Conservation (phyloP, 2,329 filamentous ascomycete genomes). For the Samsoniella hepiali region DNA sequence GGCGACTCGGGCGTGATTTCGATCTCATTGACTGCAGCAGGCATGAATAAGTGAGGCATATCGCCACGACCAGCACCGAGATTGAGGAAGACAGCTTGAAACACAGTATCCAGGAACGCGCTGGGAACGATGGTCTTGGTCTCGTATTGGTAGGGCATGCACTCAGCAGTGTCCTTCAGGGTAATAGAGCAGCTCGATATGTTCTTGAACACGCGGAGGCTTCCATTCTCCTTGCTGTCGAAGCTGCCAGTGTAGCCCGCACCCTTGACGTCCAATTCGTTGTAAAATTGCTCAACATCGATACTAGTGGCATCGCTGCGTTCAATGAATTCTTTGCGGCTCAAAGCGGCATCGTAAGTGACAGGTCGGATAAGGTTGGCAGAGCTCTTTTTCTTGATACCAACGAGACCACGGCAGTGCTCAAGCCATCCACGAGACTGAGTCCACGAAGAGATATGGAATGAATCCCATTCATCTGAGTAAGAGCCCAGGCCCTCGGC, state of each 20-base stretch:
- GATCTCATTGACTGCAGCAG: conserved; percentile 31
- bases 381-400: conserved; percentile 29
- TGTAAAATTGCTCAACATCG: conserved; percentile 25
- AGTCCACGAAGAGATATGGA: conserved; percentile 53
- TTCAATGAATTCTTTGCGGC: conserved; percentile 19
- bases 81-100: conserved; percentile 40
- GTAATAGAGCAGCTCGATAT: conserved; percentile 29
- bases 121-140: conserved; percentile 44
- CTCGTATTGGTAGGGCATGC: conserved; percentile 46
- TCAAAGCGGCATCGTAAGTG: conserved; percentile 14
- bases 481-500: conserved; percentile 29
- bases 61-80: conserved; percentile 32
- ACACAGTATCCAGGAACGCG: conserved; percentile 43
- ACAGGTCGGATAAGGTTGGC: conserved; percentile 25
- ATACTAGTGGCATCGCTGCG: conserved; percentile 15
- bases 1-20: conserved; percentile 29
- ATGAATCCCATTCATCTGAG: conserved; percentile 52
- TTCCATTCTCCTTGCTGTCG: conserved; percentile 18
- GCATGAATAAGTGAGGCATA: conserved; percentile 37
- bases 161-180: conserved; percentile 40
- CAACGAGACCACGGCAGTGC: conserved; percentile 54
- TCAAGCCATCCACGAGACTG: conserved; percentile 53
- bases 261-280: conserved; percentile 26
- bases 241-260: conserved; percentile 29
- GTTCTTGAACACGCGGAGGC: conserved; percentile 21